Base-by-base conservation (phyloP, 2,329 filamentous ascomycete genomes). In the Paracorniculantispora psalliotae region DNA sequence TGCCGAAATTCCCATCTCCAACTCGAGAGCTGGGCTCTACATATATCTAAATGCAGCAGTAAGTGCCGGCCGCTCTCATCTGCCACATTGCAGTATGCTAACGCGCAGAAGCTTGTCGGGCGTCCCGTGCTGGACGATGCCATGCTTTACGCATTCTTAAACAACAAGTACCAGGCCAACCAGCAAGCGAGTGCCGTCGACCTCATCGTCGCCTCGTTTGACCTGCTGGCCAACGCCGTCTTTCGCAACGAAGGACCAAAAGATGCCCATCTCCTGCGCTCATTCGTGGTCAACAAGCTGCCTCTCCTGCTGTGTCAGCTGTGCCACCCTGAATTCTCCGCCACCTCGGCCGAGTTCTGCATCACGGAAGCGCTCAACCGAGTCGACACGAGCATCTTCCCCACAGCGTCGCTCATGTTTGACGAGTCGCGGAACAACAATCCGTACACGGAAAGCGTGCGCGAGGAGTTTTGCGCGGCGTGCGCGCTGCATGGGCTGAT, bases 401-500 rank as follows among this genome's bases (percentile, higher is more conserved):
- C 82, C 0, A 84, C 81, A 1, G 73, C 83, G 3, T 82, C 82
- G 2, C 76, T 78, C 49, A 83, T 85, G 79, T 85, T 85, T 65
- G 79, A 83, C 59, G 80, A 82, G 57, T 78, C 77, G 23, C 89
- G 74, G 78, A 81, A 76, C 61, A 81, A 77, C 60, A 83, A 80
- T 59, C 79, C 79, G 0, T 81, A 83, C 59, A 84, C 82, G 0
- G 82, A 85, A 59, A 83, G 79, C 44, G 81, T 84, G 10, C 77
- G 82, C 17, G 81, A 85, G 60, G 82, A 97, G 62, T 97, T 97
- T 64, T 83, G 96, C 43, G 94, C 96, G 63, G 87, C 93, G 0
- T 99, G 94, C 69, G 91, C 90, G 57, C 80, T 97, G 41, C 92
- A 97, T 71, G 86, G 87, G 1, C 78, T 99, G n/a, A 86, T 97